A percentile compares a stretch with the other conserved stretches of the same genome.
These are phyloP conservation scores for Cicer yamashitae DNA, from an alignment of 306 rosid species.

Conservation along the genomic window DNA sequence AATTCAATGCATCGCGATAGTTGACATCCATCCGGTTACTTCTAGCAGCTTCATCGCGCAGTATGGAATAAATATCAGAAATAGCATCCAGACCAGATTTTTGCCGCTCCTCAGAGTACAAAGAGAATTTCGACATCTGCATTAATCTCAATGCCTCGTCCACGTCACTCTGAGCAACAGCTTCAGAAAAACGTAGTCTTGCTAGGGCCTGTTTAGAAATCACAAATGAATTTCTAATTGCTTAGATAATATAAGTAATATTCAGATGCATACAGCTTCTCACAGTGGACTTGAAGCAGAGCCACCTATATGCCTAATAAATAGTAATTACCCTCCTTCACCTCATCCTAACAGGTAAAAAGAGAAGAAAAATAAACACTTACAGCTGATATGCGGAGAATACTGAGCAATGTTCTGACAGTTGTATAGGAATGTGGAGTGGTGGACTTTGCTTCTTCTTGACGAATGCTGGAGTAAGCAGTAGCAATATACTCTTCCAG, in stretches of 20 bases:
- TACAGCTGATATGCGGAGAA: slow-evolving; percentile 95
- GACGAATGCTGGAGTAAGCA: slow-evolving; percentile 89
- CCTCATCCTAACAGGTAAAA: slow-evolving; percentile 14
- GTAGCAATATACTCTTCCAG: slow-evolving; percentile 94
- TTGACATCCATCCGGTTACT: slow-evolving; percentile 73
- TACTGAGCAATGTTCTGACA: slow-evolving; percentile 94
- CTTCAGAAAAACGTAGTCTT: slow-evolving; percentile 86
- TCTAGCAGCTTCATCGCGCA: slow-evolving; percentile 94
- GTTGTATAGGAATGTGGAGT: slow-evolving; percentile 96
- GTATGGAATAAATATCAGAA: slow-evolving; percentile 91
- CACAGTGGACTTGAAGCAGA: neutral
- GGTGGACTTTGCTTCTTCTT: slow-evolving; percentile 90
- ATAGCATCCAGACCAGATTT: slow-evolving; percentile 93
- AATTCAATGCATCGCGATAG: slow-evolving; percentile 89
- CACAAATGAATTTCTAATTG: slow-evolving; percentile 19
- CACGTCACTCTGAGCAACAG: slow-evolving; percentile 96
- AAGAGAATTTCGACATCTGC: slow-evolving; percentile 98
- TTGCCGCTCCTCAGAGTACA: slow-evolving; percentile 95
- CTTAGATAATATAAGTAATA: slow-evolving; percentile 25
- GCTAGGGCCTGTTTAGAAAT: slow-evolving; percentile 76
- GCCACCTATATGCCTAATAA: slow-evolving; percentile 1
- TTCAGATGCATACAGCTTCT: slow-evolving; percentile 13
- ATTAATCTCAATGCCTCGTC: slow-evolving; percentile 95
- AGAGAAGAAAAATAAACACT: slow-evolving; percentile 41
- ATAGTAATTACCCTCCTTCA: slow-evolving; percentile 1